Evolutionary conservation across 176 grass and related monocot genomes (phyloP).

Genomic region (Cocos nucifera): DNA sequence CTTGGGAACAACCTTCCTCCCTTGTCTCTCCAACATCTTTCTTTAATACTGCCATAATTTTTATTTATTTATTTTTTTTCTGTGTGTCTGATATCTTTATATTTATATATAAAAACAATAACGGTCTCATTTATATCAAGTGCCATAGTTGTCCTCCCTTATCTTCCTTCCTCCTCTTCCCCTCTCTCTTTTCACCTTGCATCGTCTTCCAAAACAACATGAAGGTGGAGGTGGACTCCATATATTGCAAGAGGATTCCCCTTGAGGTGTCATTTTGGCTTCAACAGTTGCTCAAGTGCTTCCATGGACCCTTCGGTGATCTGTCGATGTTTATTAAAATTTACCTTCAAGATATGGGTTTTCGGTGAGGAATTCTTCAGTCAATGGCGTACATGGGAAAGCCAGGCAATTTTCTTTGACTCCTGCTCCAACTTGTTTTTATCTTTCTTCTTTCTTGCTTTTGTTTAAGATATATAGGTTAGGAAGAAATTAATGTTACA

Average conservation of each 20-base stretch:
- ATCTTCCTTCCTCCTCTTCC: not conserved
- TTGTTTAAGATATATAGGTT: slow-evolving; percentile 16
- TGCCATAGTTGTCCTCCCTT: not conserved
- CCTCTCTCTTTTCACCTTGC: not conserved
- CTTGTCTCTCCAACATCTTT: no score
- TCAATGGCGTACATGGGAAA: slow-evolving; percentile 91
- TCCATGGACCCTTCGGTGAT: not conserved
- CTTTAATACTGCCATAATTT: no score
- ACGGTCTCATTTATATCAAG: slow-evolving; percentile 15
- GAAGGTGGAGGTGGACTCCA: slow-evolving; percentile 21
- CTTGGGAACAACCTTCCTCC: no score
- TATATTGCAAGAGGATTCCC: slow-evolving; percentile 6
- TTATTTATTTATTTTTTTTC: no score
- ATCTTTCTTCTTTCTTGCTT: slow-evolving; percentile 56
- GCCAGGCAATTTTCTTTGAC: slow-evolving; percentile 75
- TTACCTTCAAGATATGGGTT: slow-evolving; percentile 8
- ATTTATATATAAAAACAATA: no score
- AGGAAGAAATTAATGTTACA: no score
- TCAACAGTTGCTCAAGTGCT: not conserved
- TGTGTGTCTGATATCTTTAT: no score
- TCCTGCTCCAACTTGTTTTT: slow-evolving; percentile 31
- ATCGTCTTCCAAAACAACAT: slow-evolving; percentile 3
- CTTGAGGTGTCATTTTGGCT: not conserved
- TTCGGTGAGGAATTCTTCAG: slow-evolving; percentile 19
- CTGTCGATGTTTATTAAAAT: not conserved